Evolutionary conservation across 148 eudicot species (phyloP), one percentile per base, ranked within the genome.

Genomic region (Camellia sinensis): DNA sequence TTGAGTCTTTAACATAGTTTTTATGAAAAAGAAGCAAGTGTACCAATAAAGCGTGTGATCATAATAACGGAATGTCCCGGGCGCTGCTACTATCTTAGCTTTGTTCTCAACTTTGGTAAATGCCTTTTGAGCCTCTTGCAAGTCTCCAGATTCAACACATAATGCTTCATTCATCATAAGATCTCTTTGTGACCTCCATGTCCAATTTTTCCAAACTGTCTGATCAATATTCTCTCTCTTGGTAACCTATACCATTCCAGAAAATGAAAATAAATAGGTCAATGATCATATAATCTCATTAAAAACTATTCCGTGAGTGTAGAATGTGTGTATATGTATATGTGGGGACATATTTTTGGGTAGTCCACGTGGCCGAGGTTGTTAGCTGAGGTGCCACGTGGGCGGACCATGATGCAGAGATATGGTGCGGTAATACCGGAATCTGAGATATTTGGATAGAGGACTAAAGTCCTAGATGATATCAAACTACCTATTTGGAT

Each of bases 161-260:
- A 56, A 85, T 4, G 89, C 91, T 19, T 89, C 91, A 21, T 84
- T 85, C 67, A 83, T 7, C 80, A 89, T 72, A 10, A 85, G 6
- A 59, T 89, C 89, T 17, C 85, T 83, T 70, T 86, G 72, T 50
- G 91, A 88, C 75, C 86, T 82, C 91, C 91, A 88, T 74, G 74
- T 80, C 91, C 91, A 88, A 2, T n/a, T 5, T 71, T 7, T 72
- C 91, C 87, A 85, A 4, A 45, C 80, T 63, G 68, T 8, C 40
- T n/a, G n/a, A n/a, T 82, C 57, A 14, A 14, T 13, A 1, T 17
- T 4, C n/a, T n/a, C n/a, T n/a, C n/a, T n/a, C n/a, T n/a, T n/a
- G n/a, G n/a, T n/a, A n/a, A n/a, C n/a, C n/a, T 45, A 29, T 45
- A 44, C 70, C 40, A 44, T 67, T 67, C 14, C n/a, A 15, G 14